Percentiles rank a stretch among this genome's conserved stretches.
Conservation (phyloP, 2,329 filamentous ascomycete species). For the Colletotrichum graminicola region DNA sequence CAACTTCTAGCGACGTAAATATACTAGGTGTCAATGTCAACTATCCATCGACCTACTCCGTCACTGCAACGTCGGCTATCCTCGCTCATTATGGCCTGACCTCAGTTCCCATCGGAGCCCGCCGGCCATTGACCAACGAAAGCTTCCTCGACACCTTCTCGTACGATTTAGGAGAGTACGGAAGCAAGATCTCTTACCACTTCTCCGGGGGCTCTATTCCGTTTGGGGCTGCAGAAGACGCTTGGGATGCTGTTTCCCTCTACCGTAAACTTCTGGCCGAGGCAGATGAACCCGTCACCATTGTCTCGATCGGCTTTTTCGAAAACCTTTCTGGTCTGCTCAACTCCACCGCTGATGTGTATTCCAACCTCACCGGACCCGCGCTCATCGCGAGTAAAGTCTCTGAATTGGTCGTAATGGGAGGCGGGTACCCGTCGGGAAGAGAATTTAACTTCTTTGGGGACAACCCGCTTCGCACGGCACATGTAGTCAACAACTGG, state of each 20-base stretch:
- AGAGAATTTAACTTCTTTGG: constrained; percentile 64
- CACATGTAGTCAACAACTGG: constrained; percentile 62
- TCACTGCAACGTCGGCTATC: constrained; percentile 55
- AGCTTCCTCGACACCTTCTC: constrained; percentile 58
- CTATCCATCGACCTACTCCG: constrained; percentile 56
- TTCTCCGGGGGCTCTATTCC: constrained; percentile 53
- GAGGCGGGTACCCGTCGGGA: constrained; percentile 62
- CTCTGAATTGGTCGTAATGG: constrained; percentile 64
- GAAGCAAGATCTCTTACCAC: constrained; percentile 59
- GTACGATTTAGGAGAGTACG: constrained; percentile 58
- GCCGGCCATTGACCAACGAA: constrained; percentile 55
- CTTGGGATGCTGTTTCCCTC: constrained; percentile 57
- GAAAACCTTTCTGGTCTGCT: constrained; percentile 61
- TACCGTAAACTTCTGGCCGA: constrained; percentile 59
- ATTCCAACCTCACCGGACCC: constrained; percentile 54
- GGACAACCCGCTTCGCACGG: constrained; percentile 52
- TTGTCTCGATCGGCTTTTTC: constrained; percentile 60
- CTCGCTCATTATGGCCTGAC: constrained; percentile 56
- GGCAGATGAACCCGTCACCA: constrained; percentile 58
- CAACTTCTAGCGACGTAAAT: constrained; percentile 52
- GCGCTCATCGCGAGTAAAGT: constrained; percentile 60
- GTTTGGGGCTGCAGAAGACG: constrained; percentile 51
- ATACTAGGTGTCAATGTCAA: constrained; percentile 59
- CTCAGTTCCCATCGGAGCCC: constrained; percentile 54
- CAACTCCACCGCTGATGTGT: constrained; percentile 56